Evolutionary conservation across 2,329 filamentous ascomycete species (phyloP), one percentile per base, ranked within the genome.

Genomic region (Monosporascus sp.): DNA sequence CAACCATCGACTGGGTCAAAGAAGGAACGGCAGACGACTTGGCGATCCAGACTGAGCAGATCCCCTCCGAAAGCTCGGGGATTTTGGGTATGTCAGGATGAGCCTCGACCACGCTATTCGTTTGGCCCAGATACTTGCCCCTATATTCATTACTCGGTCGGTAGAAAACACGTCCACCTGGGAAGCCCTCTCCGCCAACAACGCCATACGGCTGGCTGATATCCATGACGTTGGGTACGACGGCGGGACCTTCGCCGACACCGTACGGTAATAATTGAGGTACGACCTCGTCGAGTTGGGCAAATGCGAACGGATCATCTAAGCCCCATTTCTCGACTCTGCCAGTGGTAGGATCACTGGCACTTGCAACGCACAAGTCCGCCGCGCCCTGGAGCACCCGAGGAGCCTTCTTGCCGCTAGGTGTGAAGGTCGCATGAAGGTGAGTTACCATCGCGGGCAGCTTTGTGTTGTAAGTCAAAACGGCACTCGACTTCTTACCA

Each of bases 21-120:
- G 81, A 79, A 14, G 88, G 85, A 31, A 96, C 80, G 5, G 82
- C 77, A 8, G 82, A 74, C 1, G 90, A 88, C 66, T 96, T 97
- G 37, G 92, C 90, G 58, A 97, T 86, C 93, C 93, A 97, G 3
- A 96, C 85, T 41, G 86, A 85, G 60, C 85, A 89, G 18, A 94
- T 80, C 2, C 87, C 84, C 57, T 94, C 88, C 0, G 77, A 80
- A 50, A 86, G 77, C 55, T 85, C 79, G 2, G 86, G 85, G 18
- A 96, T 79, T 50, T 84, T 84, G 2, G 92, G 92, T 28, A 97
- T 89, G 41, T 91, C 91, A 26, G 82, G 75, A 56, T 85, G 78
- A 7, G 84, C 85, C 50, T 84, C 78, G 14, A 83, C 79, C 18
- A 84, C 74, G 20, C 81, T 78, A 18, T 78, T 78, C 7, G 85